Evolutionary conservation across 768 basidiomycete genomes (phyloP), one percentile per base, ranked within the genome.

Genomic region (Amanita fuliginea): DNA sequence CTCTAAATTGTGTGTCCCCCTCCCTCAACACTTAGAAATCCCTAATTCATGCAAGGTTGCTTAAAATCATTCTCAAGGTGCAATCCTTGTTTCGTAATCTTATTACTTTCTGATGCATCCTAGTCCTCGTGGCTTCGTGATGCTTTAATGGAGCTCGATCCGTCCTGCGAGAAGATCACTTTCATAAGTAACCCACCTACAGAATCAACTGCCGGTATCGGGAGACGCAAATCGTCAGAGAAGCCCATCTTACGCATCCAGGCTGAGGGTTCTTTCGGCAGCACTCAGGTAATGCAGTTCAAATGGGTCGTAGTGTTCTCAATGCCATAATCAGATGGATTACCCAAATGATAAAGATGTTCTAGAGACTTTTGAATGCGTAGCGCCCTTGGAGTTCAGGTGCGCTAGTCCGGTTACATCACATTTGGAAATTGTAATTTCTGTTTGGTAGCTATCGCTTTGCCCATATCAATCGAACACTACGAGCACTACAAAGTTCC

Each of bases 321-420:
- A 14, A 22, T 11, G n/a, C 9, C 24, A 33, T 19, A 35, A 37
- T 26, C 57, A 94, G 91, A 89, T 97, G 82, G 94, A 99, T 65
- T 98, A 94, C 54, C 92, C 92, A 3, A 92, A 89, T 57, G 92
- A 95, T 59, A 75, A 77, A 42, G 92, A 96, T 44, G 87, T 98
- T 0, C 73, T 97, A 26, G 92, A 96, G 64, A 78, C 81, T 0
- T 92, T 96, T 57, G 88, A 95, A 53, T 97, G 94, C 62, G 69
- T 64, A 9, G 68, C 72, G 32, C 66, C 68, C 6, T 74, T 92
- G 28, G 72, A 69, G 32, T 89, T 88, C 63, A 87, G 81, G 92
- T 92, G 54, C 41, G 69, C 48, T 42, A 30, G 26, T 30, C 18
- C 19, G 16, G 13, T 13, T 32, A 6, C 28, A 9, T 7, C 18